Evolutionary conservation across 2,329 filamentous ascomycete species (phyloP).

Genomic region (Penicillium crustosum): DNA sequence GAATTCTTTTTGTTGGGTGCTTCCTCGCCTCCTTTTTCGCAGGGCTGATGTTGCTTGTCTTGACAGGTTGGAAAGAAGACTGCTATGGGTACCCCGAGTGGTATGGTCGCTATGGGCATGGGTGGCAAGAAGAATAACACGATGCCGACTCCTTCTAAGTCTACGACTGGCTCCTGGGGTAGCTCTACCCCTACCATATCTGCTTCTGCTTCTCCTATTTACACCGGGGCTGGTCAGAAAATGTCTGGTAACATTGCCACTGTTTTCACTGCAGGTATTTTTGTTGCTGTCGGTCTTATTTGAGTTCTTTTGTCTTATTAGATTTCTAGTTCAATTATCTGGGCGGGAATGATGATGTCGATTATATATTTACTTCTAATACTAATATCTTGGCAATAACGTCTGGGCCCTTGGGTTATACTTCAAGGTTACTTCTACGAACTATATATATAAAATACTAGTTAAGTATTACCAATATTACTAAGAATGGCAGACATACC

Average conservation of each 20-base stretch:
- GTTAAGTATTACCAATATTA: too few species aligned
- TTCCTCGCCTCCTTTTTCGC: background rate
- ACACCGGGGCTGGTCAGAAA: background rate
- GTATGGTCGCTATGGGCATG: too few species aligned
- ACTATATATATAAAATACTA: background rate
- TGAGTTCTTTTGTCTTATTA: background rate
- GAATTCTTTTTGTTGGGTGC: background rate
- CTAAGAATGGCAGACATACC: background rate
- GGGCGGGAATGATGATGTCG: background rate
- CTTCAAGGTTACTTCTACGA: background rate
- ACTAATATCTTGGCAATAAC: background rate
- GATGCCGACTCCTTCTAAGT: too few species aligned
- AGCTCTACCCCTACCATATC: background rate
- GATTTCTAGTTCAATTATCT: background rate
- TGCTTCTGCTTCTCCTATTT: slow-evolving; percentile 8
- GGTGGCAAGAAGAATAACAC: too few species aligned
- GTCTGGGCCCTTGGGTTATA: background rate
- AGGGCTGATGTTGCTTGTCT: slow-evolving; percentile 8
- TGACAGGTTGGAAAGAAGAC: slow-evolving; percentile 12
- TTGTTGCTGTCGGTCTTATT: background rate
- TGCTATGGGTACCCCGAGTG: background rate
- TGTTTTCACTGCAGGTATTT: background rate
- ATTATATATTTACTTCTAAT: background rate
- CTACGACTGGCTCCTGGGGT: too few species aligned
- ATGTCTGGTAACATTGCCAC: background rate